Evolutionary conservation across 1,139 yeast species (phyloP).

Genomic region (Candida anutae): DNA sequence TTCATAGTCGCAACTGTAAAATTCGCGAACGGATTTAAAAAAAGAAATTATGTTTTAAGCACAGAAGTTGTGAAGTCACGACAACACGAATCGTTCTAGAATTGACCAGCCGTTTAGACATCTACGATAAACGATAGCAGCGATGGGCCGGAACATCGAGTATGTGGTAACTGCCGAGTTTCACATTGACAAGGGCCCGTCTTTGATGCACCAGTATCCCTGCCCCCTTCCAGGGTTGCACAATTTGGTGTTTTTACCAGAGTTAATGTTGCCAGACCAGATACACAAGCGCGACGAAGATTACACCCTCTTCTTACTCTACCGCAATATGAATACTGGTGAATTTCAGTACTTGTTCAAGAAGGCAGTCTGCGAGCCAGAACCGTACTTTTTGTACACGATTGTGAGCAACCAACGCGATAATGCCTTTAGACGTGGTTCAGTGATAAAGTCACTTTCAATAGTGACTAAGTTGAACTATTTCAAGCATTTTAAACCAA

Average conservation of each 20-base stretch:
- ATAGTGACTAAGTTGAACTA: constrained; percentile 43
- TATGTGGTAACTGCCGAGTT: constrained; percentile 50
- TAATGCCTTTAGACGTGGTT: constrained; percentile 43
- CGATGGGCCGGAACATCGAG: constrained; percentile 33
- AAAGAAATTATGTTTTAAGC: too few relatives aligned
- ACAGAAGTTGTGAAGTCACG: too few relatives aligned
- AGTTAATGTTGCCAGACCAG: constrained; percentile 57
- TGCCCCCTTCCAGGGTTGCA: constrained; percentile 34
- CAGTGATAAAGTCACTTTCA: constrained; percentile 48
- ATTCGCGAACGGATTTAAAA: too few relatives aligned
- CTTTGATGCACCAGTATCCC: constrained; percentile 44
- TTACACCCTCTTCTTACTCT: constrained; percentile 50
- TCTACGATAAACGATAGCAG: too few relatives aligned
- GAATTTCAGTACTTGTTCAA: constrained; percentile 35
- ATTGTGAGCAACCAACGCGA: constrained; percentile 47
- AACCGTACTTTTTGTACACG: constrained; percentile 47
- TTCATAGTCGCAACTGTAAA: too few relatives aligned
- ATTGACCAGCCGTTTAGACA: too few relatives aligned
- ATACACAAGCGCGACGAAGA: constrained; percentile 55
- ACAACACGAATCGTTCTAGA: too few relatives aligned
- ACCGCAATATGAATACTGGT: constrained; percentile 30
- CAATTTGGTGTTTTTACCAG: constrained; percentile 39
- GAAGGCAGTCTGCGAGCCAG: constrained; percentile 22
- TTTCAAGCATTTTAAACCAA: constrained; percentile 54
- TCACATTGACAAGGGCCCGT: constrained; percentile 50